Conservation (phyloP, 139 green algal species). For the Chlorella sp. region DNA sequence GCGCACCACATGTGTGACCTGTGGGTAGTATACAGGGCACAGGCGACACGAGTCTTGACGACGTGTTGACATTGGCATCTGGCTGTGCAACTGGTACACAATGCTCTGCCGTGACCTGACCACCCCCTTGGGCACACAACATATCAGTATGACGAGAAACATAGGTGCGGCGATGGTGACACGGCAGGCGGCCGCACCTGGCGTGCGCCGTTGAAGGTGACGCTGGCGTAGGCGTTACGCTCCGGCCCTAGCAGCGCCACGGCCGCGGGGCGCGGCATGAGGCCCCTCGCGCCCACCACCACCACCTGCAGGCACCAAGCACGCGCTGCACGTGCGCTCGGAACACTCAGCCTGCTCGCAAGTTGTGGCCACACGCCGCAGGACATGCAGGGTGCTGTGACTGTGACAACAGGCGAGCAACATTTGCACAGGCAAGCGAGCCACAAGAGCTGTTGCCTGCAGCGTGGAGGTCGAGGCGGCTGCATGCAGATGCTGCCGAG, state of each 20-base stretch:
- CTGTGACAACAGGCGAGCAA: not conserved
- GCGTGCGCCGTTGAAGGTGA: constrained; percentile 16
- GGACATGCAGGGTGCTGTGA: not conserved
- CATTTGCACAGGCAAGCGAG: not conserved
- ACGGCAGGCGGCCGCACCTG: no score
- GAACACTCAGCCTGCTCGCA: not conserved
- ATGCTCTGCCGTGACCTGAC: no score
- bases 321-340: not conserved
- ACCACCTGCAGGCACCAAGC: constrained; percentile 5
- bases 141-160: no score
- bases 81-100: no score
- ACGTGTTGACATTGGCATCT: no score
- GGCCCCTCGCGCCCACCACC: constrained; percentile 16
- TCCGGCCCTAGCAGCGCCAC: not conserved
- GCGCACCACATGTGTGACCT: not conserved
- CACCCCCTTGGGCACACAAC: no score
- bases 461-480: no score
- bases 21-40: no score
- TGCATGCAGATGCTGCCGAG: no score
- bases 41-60: no score
- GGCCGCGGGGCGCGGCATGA: constrained; percentile 8
- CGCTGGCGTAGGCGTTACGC: constrained; percentile 21
- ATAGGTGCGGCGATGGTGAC: no score
- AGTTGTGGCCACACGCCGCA: not conserved
- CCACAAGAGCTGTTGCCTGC: no score